Conservation (phyloP, 2,329 filamentous ascomycete genomes). For the Coniella vitis region DNA sequence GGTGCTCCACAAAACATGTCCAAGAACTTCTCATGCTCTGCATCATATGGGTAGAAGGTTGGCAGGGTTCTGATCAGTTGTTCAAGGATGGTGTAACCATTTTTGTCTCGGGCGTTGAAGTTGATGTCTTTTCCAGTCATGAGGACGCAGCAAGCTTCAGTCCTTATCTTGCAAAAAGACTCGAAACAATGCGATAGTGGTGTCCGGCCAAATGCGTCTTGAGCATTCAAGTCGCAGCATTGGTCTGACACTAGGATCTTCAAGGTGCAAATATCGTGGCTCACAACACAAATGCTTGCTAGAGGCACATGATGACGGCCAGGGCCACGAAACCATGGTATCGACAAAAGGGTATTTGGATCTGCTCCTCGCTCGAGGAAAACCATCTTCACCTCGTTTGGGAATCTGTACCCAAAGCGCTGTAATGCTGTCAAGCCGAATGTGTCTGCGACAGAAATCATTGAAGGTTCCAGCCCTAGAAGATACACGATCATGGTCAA, state of each 20-base stretch:
- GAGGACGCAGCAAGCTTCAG: neutral
- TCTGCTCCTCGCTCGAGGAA: neutral
- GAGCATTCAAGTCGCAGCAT: neutral
- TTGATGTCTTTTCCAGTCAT: neutral
- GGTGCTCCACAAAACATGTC: neutral
- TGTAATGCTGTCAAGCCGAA: neutral
- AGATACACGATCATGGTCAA: neutral
- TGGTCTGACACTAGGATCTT: neutral
- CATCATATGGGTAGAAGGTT: neutral
- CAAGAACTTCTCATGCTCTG: neutral
- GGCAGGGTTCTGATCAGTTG: neutral
- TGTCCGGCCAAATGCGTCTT: neutral
- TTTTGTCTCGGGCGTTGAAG: neutral
- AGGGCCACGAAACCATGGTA: accelerated
- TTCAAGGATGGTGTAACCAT: neutral
- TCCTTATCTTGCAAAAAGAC: neutral
- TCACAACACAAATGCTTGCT: no score
- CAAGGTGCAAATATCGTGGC: accelerated
- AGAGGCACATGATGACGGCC: neutral
- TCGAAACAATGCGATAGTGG: neutral
- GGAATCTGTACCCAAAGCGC: neutral
- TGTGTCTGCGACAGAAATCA: neutral
- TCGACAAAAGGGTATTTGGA: neutral
- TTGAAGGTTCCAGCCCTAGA: neutral
- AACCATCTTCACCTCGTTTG: neutral